phyloP scores from a whole-genome alignment of 2,329 filamentous ascomycete genomes.

The Sclerotiophoma versabilis region DNA sequence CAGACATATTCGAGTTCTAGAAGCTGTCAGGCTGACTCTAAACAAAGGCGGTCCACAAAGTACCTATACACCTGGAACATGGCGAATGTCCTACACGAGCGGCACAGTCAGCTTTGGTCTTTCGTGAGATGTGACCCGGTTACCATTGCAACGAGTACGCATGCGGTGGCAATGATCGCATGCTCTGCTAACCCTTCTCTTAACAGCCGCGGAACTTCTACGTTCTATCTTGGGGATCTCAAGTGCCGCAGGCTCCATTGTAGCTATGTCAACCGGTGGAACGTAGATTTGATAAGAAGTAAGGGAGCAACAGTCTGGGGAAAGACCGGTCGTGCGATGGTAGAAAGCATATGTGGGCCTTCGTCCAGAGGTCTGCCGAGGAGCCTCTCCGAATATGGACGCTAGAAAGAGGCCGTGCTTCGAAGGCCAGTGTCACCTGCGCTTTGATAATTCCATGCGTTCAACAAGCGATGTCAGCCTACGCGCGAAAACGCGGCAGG shows the following conservation, averaged over 20 bases:
- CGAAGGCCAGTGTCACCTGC: conserved; percentile 42
- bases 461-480: conserved; percentile 49
- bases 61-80: conserved; percentile 90
- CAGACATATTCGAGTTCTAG: conserved; percentile 85
- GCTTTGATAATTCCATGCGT: conserved; percentile 49
- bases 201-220: conserved; percentile 66
- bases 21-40: conserved; percentile 19
- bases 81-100: conserved; percentile 69
- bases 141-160: conserved; percentile 85
- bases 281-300: conserved; percentile 12
- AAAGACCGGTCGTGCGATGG: conserved; percentile 46
- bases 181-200: conserved; percentile 86
- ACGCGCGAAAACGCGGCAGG: conserved; percentile 39
- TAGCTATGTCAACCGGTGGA: conserved; percentile 24
- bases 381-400: conserved; percentile 34
- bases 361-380: conserved; percentile 42
- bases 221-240: conserved; percentile 43
- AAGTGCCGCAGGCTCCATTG: conserved; percentile 38
- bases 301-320: conserved; percentile 30
- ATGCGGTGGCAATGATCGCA: conserved; percentile 97
- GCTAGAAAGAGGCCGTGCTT: conserved; percentile 33
- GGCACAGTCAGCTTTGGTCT: conserved; percentile 8
- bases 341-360: conserved; percentile 47
- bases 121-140: not conserved
- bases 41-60: conserved; percentile 41